phyloP scores from a whole-genome alignment of 2,329 filamentous ascomycete species.

The Microcyclosporella mali region DNA sequence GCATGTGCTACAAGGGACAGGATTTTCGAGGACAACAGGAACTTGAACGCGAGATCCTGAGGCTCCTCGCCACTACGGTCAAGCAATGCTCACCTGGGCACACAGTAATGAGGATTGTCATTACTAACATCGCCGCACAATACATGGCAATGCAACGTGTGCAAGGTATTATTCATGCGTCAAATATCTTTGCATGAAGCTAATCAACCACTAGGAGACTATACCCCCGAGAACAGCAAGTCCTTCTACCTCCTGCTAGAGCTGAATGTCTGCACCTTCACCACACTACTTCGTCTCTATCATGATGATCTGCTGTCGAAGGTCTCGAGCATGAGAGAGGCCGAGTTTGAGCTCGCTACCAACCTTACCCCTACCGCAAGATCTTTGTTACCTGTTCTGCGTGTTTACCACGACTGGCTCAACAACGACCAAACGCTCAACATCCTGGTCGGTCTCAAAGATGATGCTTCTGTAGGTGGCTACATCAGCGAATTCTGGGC shows the following conservation, averaged over 20 bases:
- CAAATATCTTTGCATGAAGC: background rate
- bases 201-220: background rate
- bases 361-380: slow-evolving; percentile 27
- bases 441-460: slow-evolving; percentile 49
- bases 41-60: slow-evolving; percentile 77
- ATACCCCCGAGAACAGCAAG: too few species aligned
- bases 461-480: slow-evolving; percentile 50
- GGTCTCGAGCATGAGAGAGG: slow-evolving; percentile 41
- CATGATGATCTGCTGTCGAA: slow-evolving; percentile 57
- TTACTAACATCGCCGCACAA: slow-evolving; percentile 83
- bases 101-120: slow-evolving; percentile 68
- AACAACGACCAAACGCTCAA: slow-evolving; percentile 44
- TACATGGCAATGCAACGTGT: slow-evolving; percentile 60
- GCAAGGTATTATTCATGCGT: slow-evolving; percentile 41
- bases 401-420: slow-evolving; percentile 65
- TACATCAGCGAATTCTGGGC: slow-evolving; percentile 57
- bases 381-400: slow-evolving; percentile 57
- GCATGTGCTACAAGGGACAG: slow-evolving; percentile 72
- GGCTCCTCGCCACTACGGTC: slow-evolving; percentile 66
- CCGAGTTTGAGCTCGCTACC: slow-evolving; percentile 37
- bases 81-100: slow-evolving; percentile 61
- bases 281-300: slow-evolving; percentile 63
- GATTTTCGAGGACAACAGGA: slow-evolving; percentile 70
- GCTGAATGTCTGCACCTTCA: slow-evolving; percentile 73
- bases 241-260: slow-evolving; percentile 56